These are phyloP conservation scores for Suhomyces guaymorum DNA, from an alignment of 1,139 yeast genomes.

Conservation along the genomic window DNA sequence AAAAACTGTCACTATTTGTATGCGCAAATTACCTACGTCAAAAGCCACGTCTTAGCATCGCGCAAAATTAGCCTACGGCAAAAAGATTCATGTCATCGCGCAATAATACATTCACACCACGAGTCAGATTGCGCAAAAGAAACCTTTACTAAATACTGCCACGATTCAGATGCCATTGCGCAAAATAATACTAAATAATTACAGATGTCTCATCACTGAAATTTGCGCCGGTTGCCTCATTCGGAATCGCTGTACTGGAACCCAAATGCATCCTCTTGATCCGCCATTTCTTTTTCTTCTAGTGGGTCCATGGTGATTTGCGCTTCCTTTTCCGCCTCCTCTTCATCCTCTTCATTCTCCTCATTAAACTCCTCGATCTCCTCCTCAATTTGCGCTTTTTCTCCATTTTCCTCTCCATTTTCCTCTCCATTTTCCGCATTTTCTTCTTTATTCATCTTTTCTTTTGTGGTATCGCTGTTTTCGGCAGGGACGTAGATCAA, in stretches of 20 bases:
- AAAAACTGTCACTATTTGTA: too few relatives aligned
- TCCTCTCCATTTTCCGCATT: too few relatives aligned
- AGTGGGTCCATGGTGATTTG: slow-evolving; percentile 10
- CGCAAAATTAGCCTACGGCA: too few relatives aligned
- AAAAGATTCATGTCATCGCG: not conserved
- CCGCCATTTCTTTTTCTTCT: slow-evolving; percentile 12
- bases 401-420: not conserved
- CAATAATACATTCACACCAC: too few relatives aligned
- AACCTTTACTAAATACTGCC: not conserved
- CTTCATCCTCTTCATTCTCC: not conserved
- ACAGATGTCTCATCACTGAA: too few relatives aligned
- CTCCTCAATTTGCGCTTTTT: not conserved
- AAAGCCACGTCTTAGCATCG: too few relatives aligned
- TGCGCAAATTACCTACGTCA: too few relatives aligned
- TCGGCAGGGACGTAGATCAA: slow-evolving; percentile 24
- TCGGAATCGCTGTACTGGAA: slow-evolving; percentile 38
- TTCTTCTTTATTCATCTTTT: too few relatives aligned
- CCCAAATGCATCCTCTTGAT: slow-evolving; percentile 30
- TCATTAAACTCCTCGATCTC: not conserved
- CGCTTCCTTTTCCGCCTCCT: slow-evolving; percentile 4
- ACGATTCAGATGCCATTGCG: not conserved
- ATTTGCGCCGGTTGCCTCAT: slow-evolving; percentile 11
- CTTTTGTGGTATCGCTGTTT: not conserved
- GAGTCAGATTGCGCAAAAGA: not conserved
- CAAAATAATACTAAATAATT: not conserved